Percentiles rank a stretch among this genome's conserved stretches.
These are phyloP conservation scores for Amphibolis antarctica DNA, from an alignment of 106 monocot genomes.

Conservation along the genomic window DNA sequence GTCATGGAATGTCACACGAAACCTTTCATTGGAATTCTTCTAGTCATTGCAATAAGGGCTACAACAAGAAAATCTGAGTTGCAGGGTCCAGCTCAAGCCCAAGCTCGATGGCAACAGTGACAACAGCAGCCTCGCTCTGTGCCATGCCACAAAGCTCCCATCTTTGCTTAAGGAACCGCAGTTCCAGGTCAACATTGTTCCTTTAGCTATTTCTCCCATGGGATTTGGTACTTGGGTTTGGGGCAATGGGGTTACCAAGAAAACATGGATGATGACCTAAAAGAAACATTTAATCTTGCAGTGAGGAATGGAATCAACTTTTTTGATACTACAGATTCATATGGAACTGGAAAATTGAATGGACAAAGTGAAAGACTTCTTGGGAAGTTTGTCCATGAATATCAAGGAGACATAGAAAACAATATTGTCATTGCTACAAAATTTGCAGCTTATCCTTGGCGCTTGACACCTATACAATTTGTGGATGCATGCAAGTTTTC, in stretches of 20 bases:
- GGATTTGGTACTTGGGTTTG: slow-evolving; percentile 99
- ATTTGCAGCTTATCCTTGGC: slow-evolving; percentile 99
- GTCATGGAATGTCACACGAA: too few relatives aligned
- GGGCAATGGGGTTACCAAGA: slow-evolving; percentile 97
- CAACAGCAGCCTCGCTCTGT: too few relatives aligned
- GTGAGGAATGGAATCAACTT: slow-evolving; percentile 74
- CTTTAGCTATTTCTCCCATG: slow-evolving; percentile 76
- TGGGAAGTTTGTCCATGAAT: slow-evolving; percentile 88
- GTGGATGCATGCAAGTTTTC: slow-evolving; percentile 97
- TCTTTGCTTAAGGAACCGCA: too few relatives aligned
- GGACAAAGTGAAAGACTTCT: slow-evolving; percentile 92
- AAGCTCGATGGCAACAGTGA: too few relatives aligned
- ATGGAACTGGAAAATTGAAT: slow-evolving; percentile 84
- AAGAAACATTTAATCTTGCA: slow-evolving; percentile 67
- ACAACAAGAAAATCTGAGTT: too few relatives aligned
- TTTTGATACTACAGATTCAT: slow-evolving; percentile 97
- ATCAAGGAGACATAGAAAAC: slow-evolving; percentile 42
- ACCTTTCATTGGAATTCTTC: too few relatives aligned
- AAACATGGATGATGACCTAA: slow-evolving; percentile 68
- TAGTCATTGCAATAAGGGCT: too few relatives aligned
- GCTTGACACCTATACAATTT: slow-evolving; percentile 82
- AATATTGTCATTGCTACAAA: slow-evolving; percentile 87
- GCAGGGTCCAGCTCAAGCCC: too few relatives aligned
- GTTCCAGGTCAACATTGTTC: slow-evolving; percentile 21
- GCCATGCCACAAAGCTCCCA: too few relatives aligned